Base-by-base conservation (phyloP, 2,329 filamentous ascomycete species). In the Xylariaceae sp. region DNA sequence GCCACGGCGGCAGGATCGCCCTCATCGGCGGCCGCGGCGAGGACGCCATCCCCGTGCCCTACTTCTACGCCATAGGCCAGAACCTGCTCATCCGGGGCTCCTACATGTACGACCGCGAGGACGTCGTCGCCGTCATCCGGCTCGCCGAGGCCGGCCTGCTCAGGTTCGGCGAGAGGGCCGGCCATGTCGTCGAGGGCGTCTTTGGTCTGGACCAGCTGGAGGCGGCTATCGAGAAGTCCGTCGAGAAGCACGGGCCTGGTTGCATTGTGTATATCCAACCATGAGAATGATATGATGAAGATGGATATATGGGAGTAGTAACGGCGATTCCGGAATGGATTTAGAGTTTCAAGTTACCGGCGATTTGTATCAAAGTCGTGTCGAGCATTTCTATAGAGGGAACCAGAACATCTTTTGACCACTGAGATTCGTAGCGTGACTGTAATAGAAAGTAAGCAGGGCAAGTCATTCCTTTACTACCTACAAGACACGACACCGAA, bases 241-340 rank as follows among this genome's bases (percentile, higher is more conserved):
- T 31, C 3, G 29, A 17, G 4, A 31, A 15, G 29, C 13, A n/a
- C n/a, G 29, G 29, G 14, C 29, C 29, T 16, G 29, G 29, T 8
- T 31, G 29, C 14, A 17, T 31, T 11, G 29, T 31, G 29, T 31
- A 31, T 31, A 31, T 31, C 14, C 15, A 31, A 11, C 29, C 29
- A 15, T 31, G 14, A 17, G n/a, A 14, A 12, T n/a, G n/a, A n/a
- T n/a, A n/a, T n/a, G n/a, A n/a, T n/a, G n/a, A n/a, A n/a, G n/a
- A n/a, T n/a, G n/a, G n/a, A n/a, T n/a, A n/a, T n/a, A n/a, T n/a
- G n/a, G n/a, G n/a, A n/a, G n/a, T n/a, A n/a, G n/a, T n/a, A n/a
- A n/a, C n/a, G n/a, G n/a, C n/a, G n/a, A n/a, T n/a, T n/a, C n/a
- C n/a, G n/a, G n/a, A n/a, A n/a, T n/a, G n/a, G n/a, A n/a, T n/a